Base-by-base conservation (phyloP, 2,329 filamentous ascomycete species). In the Cercospora berteroae region DNA sequence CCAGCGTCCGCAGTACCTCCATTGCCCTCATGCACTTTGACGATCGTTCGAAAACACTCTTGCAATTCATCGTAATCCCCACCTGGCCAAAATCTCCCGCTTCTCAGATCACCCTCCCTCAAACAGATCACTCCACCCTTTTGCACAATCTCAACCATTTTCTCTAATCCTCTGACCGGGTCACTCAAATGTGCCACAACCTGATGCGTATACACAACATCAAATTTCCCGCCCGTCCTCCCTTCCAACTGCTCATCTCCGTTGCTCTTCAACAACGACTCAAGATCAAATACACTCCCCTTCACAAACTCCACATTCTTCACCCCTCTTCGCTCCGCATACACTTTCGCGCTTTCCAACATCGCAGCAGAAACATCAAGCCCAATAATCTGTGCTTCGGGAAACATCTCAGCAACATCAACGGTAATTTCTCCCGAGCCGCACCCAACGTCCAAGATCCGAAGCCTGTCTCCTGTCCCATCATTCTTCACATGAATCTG, bases 271-370 rank as follows among this genome's bases (percentile, higher is more conserved):
- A 84, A 97, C 97, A 36, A 23, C n/a, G 18, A 89, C 89, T 90
- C 6, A n/a, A 97, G 95, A 88, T 95, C 91, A 93, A 97, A 97
- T 78, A 97, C 97, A 77, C 97, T 94, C 56, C 93, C 94, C 86
- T 97, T 96, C 75, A 92, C 89, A 75, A 93, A 97, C 68, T 86
- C 85, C 72, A 96, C 83, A 83, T 96, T 93, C 13, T 64, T 67
- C 8, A 81, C 50, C 1, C 77, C 77, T 6, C 75, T 69, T 1
- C 68, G 66, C 4, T 71, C 23, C 0, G 81, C 79, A 18, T 74
- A 67, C 1, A 70, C 64, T 8, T 73, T 71, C 16, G 80, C 80
- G 61, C 76, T 70, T 5, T 74, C 70, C 13, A 82, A 70, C 20
- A 71, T 60, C 13, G 68, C 69, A 18, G 60, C 65, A 8, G 77